A percentile compares a stretch with the other conserved stretches of the same genome.
These are phyloP conservation scores for Cryptosporidium meleagridis DNA, from an alignment of 169 alveolate genomes.

Conservation along the genomic window DNA sequence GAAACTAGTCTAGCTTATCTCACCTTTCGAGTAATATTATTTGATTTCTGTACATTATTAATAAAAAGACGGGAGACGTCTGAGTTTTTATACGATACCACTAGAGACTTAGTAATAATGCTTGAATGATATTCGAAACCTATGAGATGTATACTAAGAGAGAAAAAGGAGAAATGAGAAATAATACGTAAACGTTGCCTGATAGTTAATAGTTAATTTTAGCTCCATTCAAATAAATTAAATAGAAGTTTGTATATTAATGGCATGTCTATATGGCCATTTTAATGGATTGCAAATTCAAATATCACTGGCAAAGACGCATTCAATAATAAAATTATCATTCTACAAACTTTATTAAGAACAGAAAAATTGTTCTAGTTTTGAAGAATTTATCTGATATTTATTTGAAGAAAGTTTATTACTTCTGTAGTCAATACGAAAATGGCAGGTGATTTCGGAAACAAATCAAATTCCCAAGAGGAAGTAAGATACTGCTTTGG, in stretches of 20 bases:
- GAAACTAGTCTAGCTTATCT: not conserved
- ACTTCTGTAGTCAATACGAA: not conserved
- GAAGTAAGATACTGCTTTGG: constrained; percentile 74
- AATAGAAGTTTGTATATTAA: not conserved
- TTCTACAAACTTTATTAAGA: constrained; percentile 18
- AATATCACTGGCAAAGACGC: constrained; percentile 29
- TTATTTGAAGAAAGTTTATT: constrained; percentile 4
- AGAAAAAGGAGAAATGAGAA: constrained; percentile 12
- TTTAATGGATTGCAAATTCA: constrained; percentile 7
- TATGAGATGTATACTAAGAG: not conserved
- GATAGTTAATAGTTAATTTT: not conserved
- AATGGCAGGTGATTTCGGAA: constrained; percentile 73
- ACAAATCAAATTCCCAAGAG: constrained; percentile 68
- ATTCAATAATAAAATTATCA: not conserved
- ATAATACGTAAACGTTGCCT: constrained; percentile 13
- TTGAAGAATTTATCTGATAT: constrained; percentile 20
- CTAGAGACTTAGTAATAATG: not conserved
- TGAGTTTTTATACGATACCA: not conserved
- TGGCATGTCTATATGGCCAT: constrained; percentile 1
- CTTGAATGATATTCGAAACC: not conserved
- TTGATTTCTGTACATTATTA: not conserved
- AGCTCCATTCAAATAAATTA: not conserved
- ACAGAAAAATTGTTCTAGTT: constrained; percentile 16
- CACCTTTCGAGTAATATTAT: not conserved
- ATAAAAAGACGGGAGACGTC: not conserved